phyloP scores from a whole-genome alignment of 2,329 filamentous ascomycete genomes.

The Plectosphaerella cucumerina region DNA sequence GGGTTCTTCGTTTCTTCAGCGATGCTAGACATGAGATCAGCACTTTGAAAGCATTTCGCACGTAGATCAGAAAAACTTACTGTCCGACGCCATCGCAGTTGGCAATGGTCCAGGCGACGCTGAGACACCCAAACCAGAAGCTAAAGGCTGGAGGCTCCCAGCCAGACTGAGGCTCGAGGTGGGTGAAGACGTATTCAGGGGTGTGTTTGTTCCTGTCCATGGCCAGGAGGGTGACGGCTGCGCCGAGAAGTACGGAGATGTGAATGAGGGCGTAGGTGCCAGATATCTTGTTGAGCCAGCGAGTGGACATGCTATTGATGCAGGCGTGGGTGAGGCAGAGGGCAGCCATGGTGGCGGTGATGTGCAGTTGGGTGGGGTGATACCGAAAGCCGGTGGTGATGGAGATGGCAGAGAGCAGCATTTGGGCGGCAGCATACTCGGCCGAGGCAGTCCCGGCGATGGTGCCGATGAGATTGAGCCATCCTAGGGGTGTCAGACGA shows the following conservation, averaged over 20 bases:
- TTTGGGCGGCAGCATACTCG: slow-evolving; percentile 52
- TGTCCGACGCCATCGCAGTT: slow-evolving; percentile 34
- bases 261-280: slow-evolving; percentile 56
- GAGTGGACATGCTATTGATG: slow-evolving; percentile 52
- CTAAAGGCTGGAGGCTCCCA: slow-evolving; percentile 52
- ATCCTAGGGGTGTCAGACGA: slow-evolving; percentile 27
- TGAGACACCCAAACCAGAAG: slow-evolving; percentile 57
- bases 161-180: slow-evolving; percentile 45
- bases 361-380: slow-evolving; percentile 37
- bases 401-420: slow-evolving; percentile 51
- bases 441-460: slow-evolving; percentile 50
- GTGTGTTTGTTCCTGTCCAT: slow-evolving; percentile 46
- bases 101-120: slow-evolving; percentile 58
- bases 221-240: slow-evolving; percentile 45
- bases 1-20: slow-evolving; percentile 40
- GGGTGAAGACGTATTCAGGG: slow-evolving; percentile 50
- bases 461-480: slow-evolving; percentile 49
- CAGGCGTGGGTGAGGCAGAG: slow-evolving; percentile 46
- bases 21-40: slow-evolving; percentile 24
- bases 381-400: slow-evolving; percentile 44
- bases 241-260: slow-evolving; percentile 45
- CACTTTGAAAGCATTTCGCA: not conserved
- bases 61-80: not conserved
- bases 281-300: slow-evolving; percentile 55
- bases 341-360: slow-evolving; percentile 52